phyloP scores from a whole-genome alignment of 2,329 filamentous ascomycete genomes.

The Microsporum ferrugineum region DNA sequence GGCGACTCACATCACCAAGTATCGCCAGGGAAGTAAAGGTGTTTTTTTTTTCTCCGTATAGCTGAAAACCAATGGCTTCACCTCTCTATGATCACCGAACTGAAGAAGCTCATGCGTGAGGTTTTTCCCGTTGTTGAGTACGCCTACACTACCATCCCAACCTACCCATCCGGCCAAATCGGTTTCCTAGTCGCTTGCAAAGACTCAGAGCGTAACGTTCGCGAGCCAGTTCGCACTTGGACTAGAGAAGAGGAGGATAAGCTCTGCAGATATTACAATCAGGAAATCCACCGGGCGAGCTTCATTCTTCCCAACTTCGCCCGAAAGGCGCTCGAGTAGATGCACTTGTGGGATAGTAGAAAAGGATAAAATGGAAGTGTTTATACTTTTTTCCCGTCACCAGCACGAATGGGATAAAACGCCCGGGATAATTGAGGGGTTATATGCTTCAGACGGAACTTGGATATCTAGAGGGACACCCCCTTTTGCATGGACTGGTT shows the following conservation, averaged over 20 bases:
- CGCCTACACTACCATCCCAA: slow-evolving; percentile 95
- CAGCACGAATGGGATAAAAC: background rate
- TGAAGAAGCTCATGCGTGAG: slow-evolving; percentile 93
- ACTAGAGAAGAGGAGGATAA: slow-evolving; percentile 78
- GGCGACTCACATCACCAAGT: background rate
- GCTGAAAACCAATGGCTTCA: slow-evolving; percentile 99
- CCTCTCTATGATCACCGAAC: slow-evolving; percentile 79
- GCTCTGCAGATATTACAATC: slow-evolving; percentile 93
- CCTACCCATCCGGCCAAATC: slow-evolving; percentile 97
- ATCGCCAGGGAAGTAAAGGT: background rate
- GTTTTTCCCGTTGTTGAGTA: slow-evolving; percentile 98
- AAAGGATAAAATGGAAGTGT: slow-evolving; percentile 1
- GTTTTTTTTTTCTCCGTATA: slow-evolving; percentile 29
- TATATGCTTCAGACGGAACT: background rate
- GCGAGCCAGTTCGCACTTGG: slow-evolving; percentile 72
- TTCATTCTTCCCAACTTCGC: slow-evolving; percentile 93
- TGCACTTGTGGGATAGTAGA: background rate
- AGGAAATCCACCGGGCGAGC: slow-evolving; percentile 87
- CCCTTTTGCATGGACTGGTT: background rate
- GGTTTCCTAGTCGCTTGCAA: slow-evolving; percentile 99
- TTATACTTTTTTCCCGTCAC: background rate
- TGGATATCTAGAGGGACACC: background rate
- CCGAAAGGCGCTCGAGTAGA: slow-evolving; percentile 46
- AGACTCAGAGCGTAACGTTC: slow-evolving; percentile 72
- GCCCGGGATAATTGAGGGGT: background rate